A percentile compares a stretch with the other conserved stretches of the same genome.
Conservation (phyloP, 2,329 filamentous ascomycete genomes). For the Ploettnerulaceae sp. region DNA sequence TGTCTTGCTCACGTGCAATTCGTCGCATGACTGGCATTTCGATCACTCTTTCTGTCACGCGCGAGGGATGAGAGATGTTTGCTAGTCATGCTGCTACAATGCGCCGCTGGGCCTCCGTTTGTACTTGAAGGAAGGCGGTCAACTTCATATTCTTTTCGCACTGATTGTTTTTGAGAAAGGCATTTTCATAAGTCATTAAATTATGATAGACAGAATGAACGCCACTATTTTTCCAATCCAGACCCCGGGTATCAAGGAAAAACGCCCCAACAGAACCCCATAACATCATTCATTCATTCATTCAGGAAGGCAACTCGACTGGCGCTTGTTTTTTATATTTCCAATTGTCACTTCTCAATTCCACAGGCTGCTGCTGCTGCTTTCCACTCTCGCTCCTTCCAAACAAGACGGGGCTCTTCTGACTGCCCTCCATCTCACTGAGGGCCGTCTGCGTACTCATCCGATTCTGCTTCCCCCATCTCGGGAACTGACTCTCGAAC, state of each 20-base stretch:
- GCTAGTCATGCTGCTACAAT: no score
- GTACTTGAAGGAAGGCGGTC: no score
- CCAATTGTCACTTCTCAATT: constrained; percentile 5
- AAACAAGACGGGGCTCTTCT: constrained; percentile 2
- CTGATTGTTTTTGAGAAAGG: no score
- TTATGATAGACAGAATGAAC: no score
- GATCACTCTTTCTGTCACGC: no score
- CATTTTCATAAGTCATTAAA: no score
- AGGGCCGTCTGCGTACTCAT: constrained; percentile 16
- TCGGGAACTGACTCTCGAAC: constrained; percentile 12
- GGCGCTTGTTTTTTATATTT: constrained; percentile 37
- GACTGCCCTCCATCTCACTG: constrained; percentile 18
- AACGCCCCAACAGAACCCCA: background rate
- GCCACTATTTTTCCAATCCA: no score
- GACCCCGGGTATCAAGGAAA: background rate
- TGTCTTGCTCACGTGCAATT: no score
- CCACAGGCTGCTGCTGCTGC: constrained; percentile 37
- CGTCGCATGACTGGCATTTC: no score
- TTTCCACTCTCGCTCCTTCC: constrained; percentile 3
- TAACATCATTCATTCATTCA: background rate
- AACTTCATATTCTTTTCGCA: no score
- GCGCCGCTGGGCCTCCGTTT: no score
- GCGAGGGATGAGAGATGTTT: no score
- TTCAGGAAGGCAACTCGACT: background rate
- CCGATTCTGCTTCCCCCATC: constrained; percentile 9